Evolutionary conservation across 2,329 filamentous ascomycete species (phyloP).

Genomic region (Hypoxylon sp.): DNA sequence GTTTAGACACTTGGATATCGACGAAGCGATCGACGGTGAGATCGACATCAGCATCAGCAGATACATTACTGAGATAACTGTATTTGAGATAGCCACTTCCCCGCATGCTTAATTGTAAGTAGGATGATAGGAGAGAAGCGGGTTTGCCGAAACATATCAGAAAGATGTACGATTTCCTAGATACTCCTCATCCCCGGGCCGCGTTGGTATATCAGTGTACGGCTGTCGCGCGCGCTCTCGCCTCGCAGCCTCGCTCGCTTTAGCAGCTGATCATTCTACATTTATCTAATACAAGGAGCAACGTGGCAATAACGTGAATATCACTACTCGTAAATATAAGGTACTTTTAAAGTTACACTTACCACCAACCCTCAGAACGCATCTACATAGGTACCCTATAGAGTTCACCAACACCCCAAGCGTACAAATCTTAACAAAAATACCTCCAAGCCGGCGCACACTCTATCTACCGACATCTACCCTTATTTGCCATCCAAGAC

Average conservation of each 20-base stretch:
- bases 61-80: no score
- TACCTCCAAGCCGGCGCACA: not conserved
- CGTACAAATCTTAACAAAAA: no score
- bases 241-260: not conserved
- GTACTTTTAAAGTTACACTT: not conserved
- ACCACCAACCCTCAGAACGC: not conserved
- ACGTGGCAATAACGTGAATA: not conserved
- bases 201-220: not conserved
- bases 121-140: not conserved
- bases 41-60: not conserved
- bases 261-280: not conserved
- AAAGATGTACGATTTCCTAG: not conserved
- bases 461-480: not conserved
- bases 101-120: not conserved
- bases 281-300: not conserved
- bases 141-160: not conserved
- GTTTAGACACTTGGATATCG: not conserved
- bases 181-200: not conserved
- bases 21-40: not conserved
- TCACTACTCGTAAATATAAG: not conserved
- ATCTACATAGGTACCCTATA: not conserved
- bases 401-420: not conserved
- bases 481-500: not conserved
- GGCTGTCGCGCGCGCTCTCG: no score
- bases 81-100: no score